phyloP scores from a whole-genome alignment of 2,329 filamentous ascomycete species.

The Neonectria faginata region DNA sequence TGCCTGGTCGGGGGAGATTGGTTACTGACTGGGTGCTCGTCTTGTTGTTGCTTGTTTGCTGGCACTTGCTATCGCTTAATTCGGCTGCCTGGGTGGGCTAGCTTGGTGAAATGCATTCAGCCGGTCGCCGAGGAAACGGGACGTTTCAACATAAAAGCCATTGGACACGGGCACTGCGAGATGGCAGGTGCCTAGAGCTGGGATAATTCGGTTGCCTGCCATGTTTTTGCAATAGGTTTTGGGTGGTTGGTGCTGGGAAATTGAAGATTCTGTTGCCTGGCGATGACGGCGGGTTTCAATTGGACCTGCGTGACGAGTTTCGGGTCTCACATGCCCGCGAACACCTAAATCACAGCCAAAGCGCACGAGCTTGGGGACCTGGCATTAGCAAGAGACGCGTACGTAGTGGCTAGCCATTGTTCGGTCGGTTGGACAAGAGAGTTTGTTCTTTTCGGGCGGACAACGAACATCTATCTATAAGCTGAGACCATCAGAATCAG shows the following conservation, averaged over 20 bases:
- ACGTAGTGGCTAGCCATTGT: too few relatives aligned
- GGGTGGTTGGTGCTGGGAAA: too few relatives aligned
- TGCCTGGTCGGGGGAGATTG: background rate
- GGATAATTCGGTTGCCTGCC: background rate
- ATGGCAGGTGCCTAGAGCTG: background rate
- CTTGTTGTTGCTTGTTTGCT: background rate
- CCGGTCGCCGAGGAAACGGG: background rate
- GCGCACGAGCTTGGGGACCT: too few relatives aligned
- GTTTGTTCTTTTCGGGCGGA: too few relatives aligned
- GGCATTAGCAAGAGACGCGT: too few relatives aligned
- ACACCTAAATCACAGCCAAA: too few relatives aligned
- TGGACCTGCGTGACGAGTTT: background rate
- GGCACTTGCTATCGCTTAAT: background rate
- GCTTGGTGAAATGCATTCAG: background rate
- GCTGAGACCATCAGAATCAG: too few relatives aligned
- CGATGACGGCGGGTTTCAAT: background rate
- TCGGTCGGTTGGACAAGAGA: too few relatives aligned
- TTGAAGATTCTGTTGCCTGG: background rate
- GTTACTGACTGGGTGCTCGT: background rate
- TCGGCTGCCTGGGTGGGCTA: slow-evolving; percentile 6
- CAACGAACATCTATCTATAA: too few relatives aligned
- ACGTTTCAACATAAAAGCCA: background rate
- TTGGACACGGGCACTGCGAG: background rate
- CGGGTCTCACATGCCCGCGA: too few relatives aligned
- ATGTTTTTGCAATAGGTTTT: background rate